Evolutionary conservation across 129 eudicot genomes (phyloP), one percentile per base, ranked within the genome.

Genomic region (Solidago caesia): DNA sequence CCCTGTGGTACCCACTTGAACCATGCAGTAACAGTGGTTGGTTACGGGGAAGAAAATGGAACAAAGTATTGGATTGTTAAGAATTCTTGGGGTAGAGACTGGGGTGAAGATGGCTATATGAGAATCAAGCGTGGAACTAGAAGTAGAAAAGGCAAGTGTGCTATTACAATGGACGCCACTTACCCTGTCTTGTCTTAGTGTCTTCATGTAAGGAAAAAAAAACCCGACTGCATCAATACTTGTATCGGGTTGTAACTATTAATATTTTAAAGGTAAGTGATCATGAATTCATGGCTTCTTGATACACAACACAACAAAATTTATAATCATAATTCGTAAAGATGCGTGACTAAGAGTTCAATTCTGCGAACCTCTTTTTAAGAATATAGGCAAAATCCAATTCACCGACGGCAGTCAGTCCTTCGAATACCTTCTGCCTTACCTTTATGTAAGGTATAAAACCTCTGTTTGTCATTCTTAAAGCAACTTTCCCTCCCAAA

Each of bases 391-490:
- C 96, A 61, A 89, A 76, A 70, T 92, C 84, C 80, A 58, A 53
- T 51, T 92, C 89, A 78, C 96, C 97, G 73, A 81, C 83, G 59
- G 80, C 64, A 69, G 76, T 80, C 79, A 92, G 67, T 21, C 87
- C 95, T 72, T 89, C 90, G 26, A 92, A 78, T 68, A 92, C 71
- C 73, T 87, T 89, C 52, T 85, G 96, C 79, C 98, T 84, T 64
- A 73, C 87, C 70, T 79, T 84, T 64, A 92, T 84, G 74, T 73
- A 86, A 0, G 96, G 96, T 80, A 92, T 89, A 46, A 82, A 87
- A 51, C 98, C 98, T 83, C 81, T 87, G 16, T 75, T 83, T 13
- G 90, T 81, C 98, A 92, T 92, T 64, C 81, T 58, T 64, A 83
- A 64, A 57, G 55, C 96, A 70, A 81, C 77, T 72, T 92, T 92